Evolutionary conservation across 257 asterid species (phyloP), one percentile per base, ranked within the genome.

Genomic region (Schizonepeta tenuifolia): DNA sequence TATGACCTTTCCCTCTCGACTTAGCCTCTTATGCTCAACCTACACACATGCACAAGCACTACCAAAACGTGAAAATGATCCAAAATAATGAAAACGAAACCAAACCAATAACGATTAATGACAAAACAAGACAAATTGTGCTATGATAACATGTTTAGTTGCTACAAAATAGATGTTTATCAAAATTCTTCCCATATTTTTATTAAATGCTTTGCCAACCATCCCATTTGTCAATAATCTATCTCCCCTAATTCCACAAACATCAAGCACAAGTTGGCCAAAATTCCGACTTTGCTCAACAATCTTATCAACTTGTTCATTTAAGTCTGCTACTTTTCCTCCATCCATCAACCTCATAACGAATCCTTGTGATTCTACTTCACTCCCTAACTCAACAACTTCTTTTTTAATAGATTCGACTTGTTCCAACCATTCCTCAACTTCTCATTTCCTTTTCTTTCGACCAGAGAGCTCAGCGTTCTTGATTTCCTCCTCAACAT

Each of bases 221-320:
- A 72, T 12, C 14, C 11, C 43, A 11, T 50, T 20, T 4, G 54
- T 22, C 13, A 24, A 12, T 5, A 40, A 24, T 18, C 38, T 22
- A 26, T 18, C 61, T 18, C 76, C 69, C 7, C 24, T 33, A 1
- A 0, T 14, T n/a, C 20, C 9, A 60, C 24, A 7, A 47, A 2
- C 76, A 47, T 20, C 69, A 20, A 44, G 26, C 1, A 33, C 17
- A 53, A 53, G 72, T 15, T 65, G 59, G 3, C 66, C 66, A 38
- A 73, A 64, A 3, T 38, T 44, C 46, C 11, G 14, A 40, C 66
- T 53, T 22, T 36, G 63, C 12, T 60, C 50, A 49, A 60, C 9
- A 12, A 72, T 70, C 10, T 60, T 31, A 0, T n/a, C 5, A 1
- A 65, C 56, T 41, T 55, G 7, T 0, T 13, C 41, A 7, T 22